Base-by-base conservation (phyloP, 2,329 filamentous ascomycete genomes). In the Colletotrichum trifolii region DNA sequence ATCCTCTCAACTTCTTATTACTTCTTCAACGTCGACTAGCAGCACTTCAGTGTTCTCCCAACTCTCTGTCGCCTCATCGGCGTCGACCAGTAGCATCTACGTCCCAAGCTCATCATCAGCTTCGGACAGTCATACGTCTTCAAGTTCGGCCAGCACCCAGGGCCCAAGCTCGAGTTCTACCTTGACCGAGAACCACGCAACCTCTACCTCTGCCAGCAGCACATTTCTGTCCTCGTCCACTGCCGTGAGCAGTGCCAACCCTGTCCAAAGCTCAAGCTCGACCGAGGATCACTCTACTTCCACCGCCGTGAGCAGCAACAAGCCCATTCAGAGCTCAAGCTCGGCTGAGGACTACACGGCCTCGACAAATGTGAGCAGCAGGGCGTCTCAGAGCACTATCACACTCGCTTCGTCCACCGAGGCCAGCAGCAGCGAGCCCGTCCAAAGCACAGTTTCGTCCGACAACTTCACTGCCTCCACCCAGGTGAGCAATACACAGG, bases 161-260 rank as follows among this genome's bases (percentile, higher is more conserved):
- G 13, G 17, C 35, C 35, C 15, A 3, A 50, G 43, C 43, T 15
- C 57, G 7, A 25, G 25, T 1, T 11, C 57, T 8, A 34, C 39
- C n/a, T 54, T 39, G 12, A 53, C 25, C 12, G 45, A 58, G 57
- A 39, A 60, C 10, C 45, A 33, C 38, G 52, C 43, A 6, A 36
- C 49, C 10, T 35, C 49, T 0, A 55, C 57, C 7, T 15, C 15
- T n/a, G 49, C 42, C n/a, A 65, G 39, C 50, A 64, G 49, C 49
- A 64, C 15, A 39, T 54, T 55, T 25, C 54, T 34, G 53, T 46
- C 8, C 43, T 55, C 43, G 9, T 25, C 33, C 11, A 54, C 56
- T 2, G 10, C 57, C 8, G 17, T 35, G 17, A 64, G 55, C 38
- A 64, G 55, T 15, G 45, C 38, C 43, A 54, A 60, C 13, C 54